These are phyloP conservation scores for Lotmaria passim DNA, from an alignment of 208 protist species.

Conservation along the genomic window DNA sequence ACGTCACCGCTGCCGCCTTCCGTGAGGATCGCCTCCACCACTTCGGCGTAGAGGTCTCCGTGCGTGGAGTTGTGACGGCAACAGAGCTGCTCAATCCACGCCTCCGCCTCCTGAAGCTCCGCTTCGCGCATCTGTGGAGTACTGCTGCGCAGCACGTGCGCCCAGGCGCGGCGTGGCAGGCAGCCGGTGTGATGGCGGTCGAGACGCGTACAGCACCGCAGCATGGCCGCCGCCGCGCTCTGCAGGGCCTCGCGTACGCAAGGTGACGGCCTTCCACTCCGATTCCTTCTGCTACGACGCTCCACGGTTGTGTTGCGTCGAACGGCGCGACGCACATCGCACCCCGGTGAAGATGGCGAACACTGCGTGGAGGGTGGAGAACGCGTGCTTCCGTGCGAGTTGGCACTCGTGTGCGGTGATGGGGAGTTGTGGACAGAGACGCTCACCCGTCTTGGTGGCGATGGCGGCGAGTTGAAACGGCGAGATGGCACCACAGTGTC, in stretches of 20 bases:
- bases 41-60: slow-evolving; percentile 8
- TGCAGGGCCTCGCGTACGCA: slow-evolving; percentile 5
- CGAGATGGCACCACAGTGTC: not conserved
- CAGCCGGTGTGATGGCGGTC: slow-evolving; percentile 7
- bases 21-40: slow-evolving; percentile 15
- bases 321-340: too few species aligned
- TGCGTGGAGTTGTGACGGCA: not conserved
- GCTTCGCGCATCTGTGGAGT: not conserved
- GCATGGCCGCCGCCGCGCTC: not conserved
- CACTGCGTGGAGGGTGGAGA: too few species aligned
- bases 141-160: slow-evolving; percentile 10
- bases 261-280: not conserved
- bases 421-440: slow-evolving; percentile 6
- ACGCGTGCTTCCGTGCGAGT: not conserved
- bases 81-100: not conserved
- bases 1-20: not conserved
- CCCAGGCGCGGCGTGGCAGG: slow-evolving; percentile 1
- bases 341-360: slow-evolving; percentile 1
- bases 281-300: not conserved
- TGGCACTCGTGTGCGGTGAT: not conserved
- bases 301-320: too few species aligned
- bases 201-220: slow-evolving; percentile 1
- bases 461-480: not conserved
- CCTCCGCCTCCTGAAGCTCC: not conserved
- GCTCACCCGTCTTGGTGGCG: slow-evolving; percentile 2